Percentiles rank a stretch among this genome's conserved stretches.
Evolutionary conservation across 257 asterid species (phyloP).

Genomic region (Rhazya stricta): DNA sequence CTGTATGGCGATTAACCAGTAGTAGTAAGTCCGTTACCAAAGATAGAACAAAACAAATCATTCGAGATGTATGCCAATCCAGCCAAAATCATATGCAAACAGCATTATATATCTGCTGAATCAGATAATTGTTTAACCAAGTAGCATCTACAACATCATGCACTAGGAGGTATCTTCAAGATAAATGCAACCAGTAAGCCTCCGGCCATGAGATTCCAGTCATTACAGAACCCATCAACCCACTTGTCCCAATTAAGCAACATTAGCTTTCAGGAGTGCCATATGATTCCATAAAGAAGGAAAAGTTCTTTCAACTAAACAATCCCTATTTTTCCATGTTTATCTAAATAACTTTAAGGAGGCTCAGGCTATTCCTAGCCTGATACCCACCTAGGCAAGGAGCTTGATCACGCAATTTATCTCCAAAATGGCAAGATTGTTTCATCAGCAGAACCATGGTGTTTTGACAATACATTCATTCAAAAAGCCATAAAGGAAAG

Average conservation of each 20-base stretch:
- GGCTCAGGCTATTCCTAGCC: background rate
- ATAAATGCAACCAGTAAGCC: background rate
- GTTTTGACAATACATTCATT: background rate
- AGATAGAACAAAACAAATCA: background rate
- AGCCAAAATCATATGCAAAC: background rate
- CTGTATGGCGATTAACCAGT: constrained; percentile 34
- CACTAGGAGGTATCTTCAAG: background rate
- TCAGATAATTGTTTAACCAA: background rate
- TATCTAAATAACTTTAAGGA: background rate
- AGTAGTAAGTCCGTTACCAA: background rate
- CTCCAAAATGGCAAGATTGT: background rate
- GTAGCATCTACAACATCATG: background rate
- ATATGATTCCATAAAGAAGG: background rate
- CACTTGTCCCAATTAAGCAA: background rate
- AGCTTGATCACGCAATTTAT: background rate
- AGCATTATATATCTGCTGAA: background rate
- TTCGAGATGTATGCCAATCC: background rate
- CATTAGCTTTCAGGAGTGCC: background rate
- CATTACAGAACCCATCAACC: background rate
- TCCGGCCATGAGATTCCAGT: background rate
- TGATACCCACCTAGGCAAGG: background rate
- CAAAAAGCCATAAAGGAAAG: constrained; percentile 1
- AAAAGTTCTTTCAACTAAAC: background rate
- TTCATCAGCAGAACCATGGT: background rate
- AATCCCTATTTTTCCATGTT: background rate